Base-by-base conservation (phyloP, 495 filamentous ascomycete genomes). In the Hypoxylon cercidicola region DNA sequence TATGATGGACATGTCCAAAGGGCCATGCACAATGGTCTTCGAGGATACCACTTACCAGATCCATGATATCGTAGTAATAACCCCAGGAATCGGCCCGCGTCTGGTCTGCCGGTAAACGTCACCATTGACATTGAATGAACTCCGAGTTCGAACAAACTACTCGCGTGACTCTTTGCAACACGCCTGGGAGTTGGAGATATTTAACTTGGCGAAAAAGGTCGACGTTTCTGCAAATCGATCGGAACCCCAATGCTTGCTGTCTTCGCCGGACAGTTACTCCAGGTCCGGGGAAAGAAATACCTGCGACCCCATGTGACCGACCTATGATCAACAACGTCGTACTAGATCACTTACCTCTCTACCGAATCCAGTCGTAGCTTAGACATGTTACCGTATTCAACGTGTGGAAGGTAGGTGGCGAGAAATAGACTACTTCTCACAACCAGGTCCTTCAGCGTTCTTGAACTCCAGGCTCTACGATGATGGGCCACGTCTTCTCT, bases 1-100 rank as follows among this genome's bases (percentile, higher is more conserved):
- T n/a, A 39, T 49, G 40, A 34, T 43, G 47, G 12, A n/a, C 19
- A 34, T 45, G 39, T 20, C 21, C 20, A n/a, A 44, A 51, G 45
- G 15, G 2, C 40, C 20, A 39, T 20, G 39, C 48, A 34, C 47
- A 59, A 13, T 19, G 39, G 4, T 7, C 16, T 18, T 13, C 30
- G 25, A 12, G n/a, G 15, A 34, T 15, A 44, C 23, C 19, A 8
- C 21, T 16, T 49, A 49, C 44, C 7, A 28, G 25, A 28, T 28
- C 25, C 25, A 28, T 28, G 25, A 28, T 28, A 28, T 28, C 11
- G 34, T 23, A 6, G 43, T 23, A 19, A 34, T 45, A 10, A 1
- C 19, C 15, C 43, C 19, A 13, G 7, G 12, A 45, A 21, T 23
- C 10, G 15, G 19, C 43, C 19, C 6, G 9, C 18, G 43, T 21